Evolutionary conservation across 768 basidiomycete species (phyloP).

Genomic region (Mycena leptocephala): DNA sequence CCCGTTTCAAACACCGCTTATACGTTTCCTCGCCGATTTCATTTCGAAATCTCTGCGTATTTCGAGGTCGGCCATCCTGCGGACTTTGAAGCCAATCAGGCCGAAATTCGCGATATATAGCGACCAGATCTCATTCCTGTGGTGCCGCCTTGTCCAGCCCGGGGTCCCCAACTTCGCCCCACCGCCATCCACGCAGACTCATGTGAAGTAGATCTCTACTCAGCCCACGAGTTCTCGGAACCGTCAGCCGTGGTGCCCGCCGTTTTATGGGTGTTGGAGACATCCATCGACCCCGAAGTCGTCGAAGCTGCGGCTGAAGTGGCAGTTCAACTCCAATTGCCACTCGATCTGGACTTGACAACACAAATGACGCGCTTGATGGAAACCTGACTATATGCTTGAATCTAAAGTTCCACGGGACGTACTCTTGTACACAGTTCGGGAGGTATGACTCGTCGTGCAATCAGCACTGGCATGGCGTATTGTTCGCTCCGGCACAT

Average conservation of each 20-base stretch:
- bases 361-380: background rate
- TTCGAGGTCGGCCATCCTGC: too few relatives aligned
- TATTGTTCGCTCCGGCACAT: background rate
- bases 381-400: constrained; percentile 1
- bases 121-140: background rate
- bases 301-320: background rate
- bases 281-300: background rate
- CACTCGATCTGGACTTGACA: background rate
- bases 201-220: background rate
- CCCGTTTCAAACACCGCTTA: constrained; percentile 3
- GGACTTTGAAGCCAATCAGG: too few relatives aligned
- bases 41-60: background rate
- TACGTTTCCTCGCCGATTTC: background rate
- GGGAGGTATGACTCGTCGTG: background rate
- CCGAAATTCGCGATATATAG: too few relatives aligned
- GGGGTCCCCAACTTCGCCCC: too few relatives aligned
- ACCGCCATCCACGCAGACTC: too few relatives aligned
- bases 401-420: background rate
- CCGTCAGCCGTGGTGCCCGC: background rate
- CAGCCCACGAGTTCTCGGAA: background rate
- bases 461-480: background rate
- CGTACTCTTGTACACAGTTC: background rate
- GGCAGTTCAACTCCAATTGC: background rate
- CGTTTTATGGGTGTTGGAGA: background rate
- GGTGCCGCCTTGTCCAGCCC: too few relatives aligned